Base-by-base conservation (phyloP, 805 yeast genomes). In the Debaryomyces hansenii region DNA sequence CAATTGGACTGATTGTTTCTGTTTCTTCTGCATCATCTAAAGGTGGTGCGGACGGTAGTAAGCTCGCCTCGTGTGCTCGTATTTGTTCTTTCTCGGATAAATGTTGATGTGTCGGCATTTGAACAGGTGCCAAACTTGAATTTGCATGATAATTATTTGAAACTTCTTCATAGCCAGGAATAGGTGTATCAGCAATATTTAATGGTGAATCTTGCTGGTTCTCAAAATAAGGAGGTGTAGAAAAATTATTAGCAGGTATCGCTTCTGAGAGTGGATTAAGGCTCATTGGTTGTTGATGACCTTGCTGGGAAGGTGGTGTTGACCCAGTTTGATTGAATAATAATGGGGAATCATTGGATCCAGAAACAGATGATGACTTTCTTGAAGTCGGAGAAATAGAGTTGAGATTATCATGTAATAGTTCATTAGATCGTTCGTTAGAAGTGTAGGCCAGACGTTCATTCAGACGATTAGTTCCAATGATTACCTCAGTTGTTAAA, bases 401-500 rank as follows among this genome's bases (percentile, higher is more conserved):
- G 10, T 39, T 32, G 37, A 21, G 35, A 36, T 20, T 24, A 20
- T 27, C 40, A 42, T 24, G 35, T 29, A 39, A 31, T 27, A 7
- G 40, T 20, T 33, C 35, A 21, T 12, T 40, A 7, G 35, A 14
- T 33, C 38, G 50, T 15, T 38, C 36, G 14, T 40, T 40, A 11
- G 33, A 40, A 20, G 49, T 50, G 21, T 37, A 51, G 46, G 5
- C 44, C 11, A 21, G 36, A 5, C 29, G n/a, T 20, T 20, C 15
- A 14, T 28, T 28, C 42, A 39, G 42, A 45, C n/a, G 52, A 54
- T 80, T 85, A 0, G 96, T 90, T 3, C 97, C 97, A 21, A 90
- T 76, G 18, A 88, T 74, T 1, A 90, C 78, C 62, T 87, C 96
- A 1, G 89, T 79, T 42, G 90, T 87, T 58, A 89, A 68, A n/a